Conservation (phyloP, 805 yeast genomes). For the Candida krabiensis region DNA sequence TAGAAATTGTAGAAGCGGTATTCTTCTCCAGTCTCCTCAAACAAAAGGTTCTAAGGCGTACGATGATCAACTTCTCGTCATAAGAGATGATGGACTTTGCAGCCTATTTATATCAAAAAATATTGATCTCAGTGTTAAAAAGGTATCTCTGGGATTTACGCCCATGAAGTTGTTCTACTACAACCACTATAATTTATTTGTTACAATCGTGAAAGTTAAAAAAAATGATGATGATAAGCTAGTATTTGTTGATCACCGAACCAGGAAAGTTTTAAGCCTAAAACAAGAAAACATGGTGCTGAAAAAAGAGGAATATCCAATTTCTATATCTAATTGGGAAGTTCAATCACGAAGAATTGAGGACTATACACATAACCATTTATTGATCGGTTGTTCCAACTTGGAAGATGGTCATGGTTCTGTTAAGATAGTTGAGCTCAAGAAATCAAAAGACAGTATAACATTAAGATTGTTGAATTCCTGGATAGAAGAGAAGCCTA, state of each 20-base stretch:
- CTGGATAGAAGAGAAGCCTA: constrained; percentile 22
- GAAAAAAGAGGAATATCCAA: constrained; percentile 27
- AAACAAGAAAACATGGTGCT: constrained; percentile 8
- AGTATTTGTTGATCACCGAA: constrained; percentile 25
- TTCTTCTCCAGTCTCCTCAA: constrained; percentile 8
- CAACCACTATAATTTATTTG: constrained; percentile 21
- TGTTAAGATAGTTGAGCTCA: constrained; percentile 31
- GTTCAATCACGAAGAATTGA: constrained; percentile 21
- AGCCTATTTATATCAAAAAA: constrained; percentile 18
- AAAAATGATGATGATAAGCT: constrained; percentile 13
- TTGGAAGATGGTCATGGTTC: constrained; percentile 18
- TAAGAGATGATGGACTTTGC: constrained; percentile 37
- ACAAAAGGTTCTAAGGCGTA: constrained; percentile 4
- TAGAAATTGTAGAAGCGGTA: constrained; percentile 17
- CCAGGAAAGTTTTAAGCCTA: constrained; percentile 9
- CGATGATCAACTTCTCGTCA: constrained; percentile 23
- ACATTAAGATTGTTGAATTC: constrained; percentile 15
- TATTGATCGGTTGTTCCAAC: constrained; percentile 35
- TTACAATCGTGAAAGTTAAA: constrained; percentile 16
- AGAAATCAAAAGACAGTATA: constrained; percentile 14
- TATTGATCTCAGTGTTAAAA: constrained; percentile 21
- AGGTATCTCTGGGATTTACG: constrained; percentile 24
- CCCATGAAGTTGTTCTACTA: constrained; percentile 30
- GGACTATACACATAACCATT: constrained; percentile 22
- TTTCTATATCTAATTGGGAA: constrained; percentile 36